Conservation (phyloP, 768 basidiomycete species). For the Hypsizygus marmoreus region DNA sequence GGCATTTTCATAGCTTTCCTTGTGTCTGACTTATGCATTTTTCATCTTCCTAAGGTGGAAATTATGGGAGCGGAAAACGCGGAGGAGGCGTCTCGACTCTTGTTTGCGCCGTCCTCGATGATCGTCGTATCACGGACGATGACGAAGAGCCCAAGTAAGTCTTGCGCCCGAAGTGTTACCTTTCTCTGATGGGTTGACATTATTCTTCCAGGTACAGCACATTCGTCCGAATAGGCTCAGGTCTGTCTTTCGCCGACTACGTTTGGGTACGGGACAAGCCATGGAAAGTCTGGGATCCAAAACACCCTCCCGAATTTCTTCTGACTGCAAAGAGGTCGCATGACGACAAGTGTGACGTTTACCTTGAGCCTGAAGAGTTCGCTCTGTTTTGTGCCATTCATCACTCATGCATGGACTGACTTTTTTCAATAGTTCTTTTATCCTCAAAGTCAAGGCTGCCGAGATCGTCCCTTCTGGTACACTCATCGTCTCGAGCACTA, state of each 20-base stretch:
- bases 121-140: conserved; percentile 53
- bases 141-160: conserved; percentile 67
- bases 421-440: conserved; percentile 73
- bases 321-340: conserved; percentile 58
- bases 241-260: conserved; percentile 84
- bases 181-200: not conserved
- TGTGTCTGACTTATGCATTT: conserved; percentile 1
- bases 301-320: conserved; percentile 71
- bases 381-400: conserved; percentile 22
- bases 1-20: not conserved
- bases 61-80: conserved; percentile 85
- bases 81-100: conserved; percentile 89
- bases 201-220: conserved; percentile 64
- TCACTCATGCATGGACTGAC: not conserved
- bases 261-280: conserved; percentile 80
- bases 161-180: no score
- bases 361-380: conserved; percentile 92
- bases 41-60: conserved; percentile 58
- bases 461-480: conserved; percentile 82
- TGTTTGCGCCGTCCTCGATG: conserved; percentile 87
- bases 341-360: conserved; percentile 89
- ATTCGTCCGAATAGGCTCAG: conserved; percentile 90
- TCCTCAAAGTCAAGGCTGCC: conserved; percentile 90
- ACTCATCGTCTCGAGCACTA: conserved; percentile 4
- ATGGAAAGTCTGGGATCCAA: conserved; percentile 81